Base-by-base conservation (phyloP, 1,284 basidiomycete species). In the Ustilago loliicola region DNA sequence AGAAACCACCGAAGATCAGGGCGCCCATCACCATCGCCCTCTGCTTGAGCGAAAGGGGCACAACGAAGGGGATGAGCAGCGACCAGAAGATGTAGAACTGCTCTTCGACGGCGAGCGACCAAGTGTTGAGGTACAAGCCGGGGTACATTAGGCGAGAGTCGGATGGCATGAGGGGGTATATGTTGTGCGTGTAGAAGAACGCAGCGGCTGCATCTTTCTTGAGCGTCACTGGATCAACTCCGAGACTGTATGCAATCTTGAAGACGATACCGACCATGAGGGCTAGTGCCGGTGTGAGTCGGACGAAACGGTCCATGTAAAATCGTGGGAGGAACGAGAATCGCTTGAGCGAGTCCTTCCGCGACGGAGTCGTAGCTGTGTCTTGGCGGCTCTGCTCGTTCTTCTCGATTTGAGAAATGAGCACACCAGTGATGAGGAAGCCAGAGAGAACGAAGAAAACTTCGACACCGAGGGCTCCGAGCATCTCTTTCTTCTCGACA, bases 21-120 rank as follows among this genome's bases (percentile, higher is more conserved):
- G 36, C 9, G 5, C 51, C 65, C 61, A 72, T 48, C 17, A 67
- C 65, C 30, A 67, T 2, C n/a, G 65, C 56, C 23, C 65, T 54
- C 7, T 25, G 27, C 23, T 52, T 50, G 27, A 67, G 34, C 48
- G 72, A 66, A 15, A 69, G 61, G 2, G 66, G 66, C 13, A 74
- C 45, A 25, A 74, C 47, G n/a, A 77, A 61, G 1, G 65, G 50
- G 19, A 77, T 67, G 15, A 77, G 32, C 2, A 73, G 59, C 32
- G 74, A 72, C 74, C 74, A 77, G 50, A 77, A 67, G 30, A 77
- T 68, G 51, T 77, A 77, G 48, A 77, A 77, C 64, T 77, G 74
- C 40, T 77, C 71, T 36, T 77, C 74, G 17, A 77, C 71, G 6
- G 74, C 74, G 3, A 77, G 56, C 40, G 74, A 72, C 74, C 74